These are phyloP conservation scores for Lyophyllum shimeji DNA, from an alignment of 768 basidiomycete genomes.

Conservation along the genomic window DNA sequence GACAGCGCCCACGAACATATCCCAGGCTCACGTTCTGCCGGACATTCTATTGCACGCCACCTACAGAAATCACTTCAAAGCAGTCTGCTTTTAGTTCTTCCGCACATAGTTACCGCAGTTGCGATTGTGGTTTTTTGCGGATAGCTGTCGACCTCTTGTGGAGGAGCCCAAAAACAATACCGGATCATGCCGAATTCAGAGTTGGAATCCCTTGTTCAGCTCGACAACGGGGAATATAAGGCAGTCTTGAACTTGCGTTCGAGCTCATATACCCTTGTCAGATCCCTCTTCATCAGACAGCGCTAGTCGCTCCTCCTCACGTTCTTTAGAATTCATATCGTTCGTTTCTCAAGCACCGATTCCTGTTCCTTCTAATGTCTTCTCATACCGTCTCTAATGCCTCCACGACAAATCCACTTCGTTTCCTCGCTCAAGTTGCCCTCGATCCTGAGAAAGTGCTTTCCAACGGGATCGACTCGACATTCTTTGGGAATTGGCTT, in stretches of 20 bases:
- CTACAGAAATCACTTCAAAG: too few relatives aligned
- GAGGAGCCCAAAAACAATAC: constrained; percentile 32
- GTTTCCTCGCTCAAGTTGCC: constrained; percentile 36
- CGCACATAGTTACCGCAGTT: too few relatives aligned
- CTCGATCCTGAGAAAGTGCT: constrained; percentile 18
- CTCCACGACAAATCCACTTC: constrained; percentile 28
- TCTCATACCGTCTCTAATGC: constrained; percentile 17
- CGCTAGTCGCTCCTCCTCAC: constrained; percentile 32
- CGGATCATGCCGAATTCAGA: constrained; percentile 29
- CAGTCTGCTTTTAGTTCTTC: too few relatives aligned
- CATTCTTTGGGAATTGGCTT: neutral
- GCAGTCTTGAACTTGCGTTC: constrained; percentile 6
- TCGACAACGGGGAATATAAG: constrained; percentile 12
- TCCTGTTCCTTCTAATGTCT: constrained; percentile 29
- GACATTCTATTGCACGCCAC: too few relatives aligned
- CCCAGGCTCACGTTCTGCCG: too few relatives aligned
- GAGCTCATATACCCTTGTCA: neutral
- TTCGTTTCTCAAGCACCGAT: constrained; percentile 14
- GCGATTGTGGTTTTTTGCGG: too few relatives aligned
- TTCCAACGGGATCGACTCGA: constrained; percentile 16
- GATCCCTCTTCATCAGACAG: constrained; percentile 19
- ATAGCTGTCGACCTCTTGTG: neutral
- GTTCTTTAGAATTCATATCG: constrained; percentile 17
- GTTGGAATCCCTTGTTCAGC: constrained; percentile 25
- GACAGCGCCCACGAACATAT: neutral